Base-by-base conservation (phyloP, 306 rosid species). In the Castanea crenata region DNA sequence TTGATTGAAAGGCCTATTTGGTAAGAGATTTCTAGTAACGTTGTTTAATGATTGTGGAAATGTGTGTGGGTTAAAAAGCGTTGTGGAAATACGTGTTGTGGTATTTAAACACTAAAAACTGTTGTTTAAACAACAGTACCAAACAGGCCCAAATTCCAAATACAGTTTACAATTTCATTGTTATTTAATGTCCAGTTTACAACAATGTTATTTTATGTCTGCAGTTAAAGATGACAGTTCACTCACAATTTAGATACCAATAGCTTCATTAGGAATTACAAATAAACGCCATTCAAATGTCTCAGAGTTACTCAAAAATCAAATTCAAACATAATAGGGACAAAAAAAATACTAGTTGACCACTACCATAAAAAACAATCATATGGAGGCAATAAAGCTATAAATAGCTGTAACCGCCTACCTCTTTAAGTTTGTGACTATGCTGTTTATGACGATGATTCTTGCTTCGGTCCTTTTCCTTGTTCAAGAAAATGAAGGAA, bases 351-450 rank as follows among this genome's bases (percentile, higher is more conserved):
- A 63, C 69, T 27, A 63, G 34, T 34, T 19, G n/a, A 19, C 51
- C 16, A n/a, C 61, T 58, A 55, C 25, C 13, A 29, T 12, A 4
- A 49, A 71, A 74, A 41, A 41, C 44, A 74, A 31, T 25, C 58
- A 34, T 56, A 35, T 21, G 7, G 61, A 80, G 58, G 31, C 73
- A 78, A 58, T 55, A 61, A 75, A 76, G 55, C 52, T 58, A 56
- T 21, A 23, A 9, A 75, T 34, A 73, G 59, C 69, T 41, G 38
- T 11, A 75, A 81, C 80, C 76, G 81, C 92, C 77, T 89, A 96
- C 96, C 97, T 91, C 98, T 89, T 91, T 93, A 76, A 77, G 86
- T 84, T 80, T 92, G 81, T 86, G 92, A 76, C 84, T 93, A 51
- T 82, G 88, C 71, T 82, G 82, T 88, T 93, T 91, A 78, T 85